Evolutionary conservation across 805 yeast genomes (phyloP), one percentile per base, ranked within the genome.

Genomic region (Grigorovia yakushimaensis): DNA sequence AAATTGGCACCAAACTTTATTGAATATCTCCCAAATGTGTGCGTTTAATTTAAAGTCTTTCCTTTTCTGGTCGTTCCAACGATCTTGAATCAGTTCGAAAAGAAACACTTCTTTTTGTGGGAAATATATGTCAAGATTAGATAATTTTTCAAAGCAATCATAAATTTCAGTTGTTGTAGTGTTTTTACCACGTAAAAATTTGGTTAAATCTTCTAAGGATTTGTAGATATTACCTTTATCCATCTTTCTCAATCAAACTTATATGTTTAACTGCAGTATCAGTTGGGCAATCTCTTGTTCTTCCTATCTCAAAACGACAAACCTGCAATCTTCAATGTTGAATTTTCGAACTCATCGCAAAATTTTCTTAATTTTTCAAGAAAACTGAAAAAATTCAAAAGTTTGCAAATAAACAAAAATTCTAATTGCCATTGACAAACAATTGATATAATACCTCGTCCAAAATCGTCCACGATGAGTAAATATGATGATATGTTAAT

Each of bases 101-200:
- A 82, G 64, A 52, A 84, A 84, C 0, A 63, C 57, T 21, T 73
- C 72, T 46, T 67, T 67, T 48, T 79, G 75, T 8, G 88, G 89
- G 13, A 84, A 70, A 47, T 68, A 72, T 1, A 77, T 67, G 0
- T 46, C 59, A 46, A 49, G 60, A 61, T 68, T 19, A 76, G 58
- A 27, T 71, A 63, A 36, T 54, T 56, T 40, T 49, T 54, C 6
- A 68, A 67, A 40, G 60, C 65, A 41, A 41, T 55, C 59, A 13
- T 71, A 64, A 19, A 82, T 71, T 22, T 76, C 72, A 5, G 61
- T 60, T 0, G 76, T 60, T 1, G 71, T 24, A 1, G 72, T 71
- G 37, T 66, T 68, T 54, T 77, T 81, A 20, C 79, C 73, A 51
- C 91, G 71, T 24, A 84, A 68, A 54, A 68, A 70, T 57, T 73